A percentile compares a stretch with the other conserved stretches of the same genome.
phyloP scores from a whole-genome alignment of 2,329 filamentous ascomycete genomes.

The Diplodia seriata region DNA sequence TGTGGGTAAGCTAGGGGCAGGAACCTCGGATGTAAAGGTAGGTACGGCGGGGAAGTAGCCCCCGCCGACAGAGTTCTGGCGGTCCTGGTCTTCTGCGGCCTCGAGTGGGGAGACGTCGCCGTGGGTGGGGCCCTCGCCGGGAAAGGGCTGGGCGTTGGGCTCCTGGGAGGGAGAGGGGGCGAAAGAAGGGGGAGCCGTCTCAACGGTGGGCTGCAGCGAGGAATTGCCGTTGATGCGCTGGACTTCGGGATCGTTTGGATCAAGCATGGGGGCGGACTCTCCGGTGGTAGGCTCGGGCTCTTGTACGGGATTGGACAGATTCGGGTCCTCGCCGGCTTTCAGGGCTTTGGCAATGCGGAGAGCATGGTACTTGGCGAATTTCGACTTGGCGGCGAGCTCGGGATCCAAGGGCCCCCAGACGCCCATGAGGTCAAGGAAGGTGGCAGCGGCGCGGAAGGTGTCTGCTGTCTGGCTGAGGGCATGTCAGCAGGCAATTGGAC shows the following conservation, averaged over 20 bases:
- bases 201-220: constrained; percentile 61
- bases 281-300: constrained; percentile 63
- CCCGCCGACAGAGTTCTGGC: constrained; percentile 55
- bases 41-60: constrained; percentile 65
- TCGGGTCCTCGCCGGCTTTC: constrained; percentile 89
- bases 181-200: constrained; percentile 64
- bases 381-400: constrained; percentile 85
- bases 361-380: constrained; percentile 96
- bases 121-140: constrained; percentile 45
- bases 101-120: constrained; percentile 61
- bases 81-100: constrained; percentile 40
- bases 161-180: constrained; percentile 52
- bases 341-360: constrained; percentile 88
- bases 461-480: constrained; percentile 80
- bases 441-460: constrained; percentile 90
- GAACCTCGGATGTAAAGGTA: constrained; percentile 51
- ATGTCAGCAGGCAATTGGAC: constrained; percentile 28
- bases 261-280: constrained; percentile 57
- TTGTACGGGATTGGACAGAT: constrained; percentile 76
- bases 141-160: constrained; percentile 49
- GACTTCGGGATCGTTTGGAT: constrained; percentile 70
- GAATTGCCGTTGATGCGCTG: constrained; percentile 56
- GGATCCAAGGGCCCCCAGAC: constrained; percentile 80
- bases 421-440: constrained; percentile 85
- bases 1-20: constrained; percentile 46